Evolutionary conservation across 1,284 basidiomycete genomes (phyloP).

Genomic region (Pseudozyma flocculosa): DNA sequence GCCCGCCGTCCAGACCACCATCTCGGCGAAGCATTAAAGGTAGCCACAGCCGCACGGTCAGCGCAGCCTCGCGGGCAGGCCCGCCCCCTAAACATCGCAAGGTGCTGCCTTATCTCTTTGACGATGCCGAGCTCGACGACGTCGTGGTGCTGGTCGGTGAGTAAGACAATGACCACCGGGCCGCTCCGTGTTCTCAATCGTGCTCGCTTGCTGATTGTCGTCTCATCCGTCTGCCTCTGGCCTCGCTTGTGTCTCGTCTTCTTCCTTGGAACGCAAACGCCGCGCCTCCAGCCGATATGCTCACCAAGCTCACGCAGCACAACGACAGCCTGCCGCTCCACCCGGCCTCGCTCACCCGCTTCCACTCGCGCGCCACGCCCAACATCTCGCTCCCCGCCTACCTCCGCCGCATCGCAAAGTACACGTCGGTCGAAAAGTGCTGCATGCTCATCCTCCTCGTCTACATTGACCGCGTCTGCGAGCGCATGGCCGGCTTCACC

Average conservation of each 20-base stretch:
- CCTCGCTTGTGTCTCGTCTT: neutral
- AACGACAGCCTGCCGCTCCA: conserved; percentile 56
- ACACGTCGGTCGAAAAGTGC: conserved; percentile 55
- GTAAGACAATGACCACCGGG: too few species aligned
- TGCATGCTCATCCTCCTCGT: conserved; percentile 55
- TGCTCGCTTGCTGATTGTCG: neutral
- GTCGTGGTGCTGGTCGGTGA: conserved; percentile 49
- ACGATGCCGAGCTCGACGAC: conserved; percentile 52
- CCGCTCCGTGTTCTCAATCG: too few species aligned
- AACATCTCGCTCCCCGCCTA: conserved; percentile 52
- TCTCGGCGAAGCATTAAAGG: too few species aligned
- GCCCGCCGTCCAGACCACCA: too few species aligned
- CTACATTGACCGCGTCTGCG: conserved; percentile 57
- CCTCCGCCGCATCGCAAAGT: conserved; percentile 53
- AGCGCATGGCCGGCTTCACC: conserved; percentile 52
- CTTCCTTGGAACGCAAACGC: neutral
- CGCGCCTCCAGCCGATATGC: conserved; percentile 44
- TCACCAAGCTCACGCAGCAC: conserved; percentile 51
- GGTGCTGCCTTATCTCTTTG: conserved; percentile 47
- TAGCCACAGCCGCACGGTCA: too few species aligned
- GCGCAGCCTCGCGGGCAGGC: too few species aligned
- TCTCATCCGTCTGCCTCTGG: neutral
- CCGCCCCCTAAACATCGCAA: too few species aligned
- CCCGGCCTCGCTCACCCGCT: conserved; percentile 53
- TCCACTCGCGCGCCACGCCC: conserved; percentile 55